Percentiles rank a stretch among this genome's conserved stretches.
Evolutionary conservation across 2,329 filamentous ascomycete genomes (phyloP).

Genomic region (Graphilbum sp.): DNA sequence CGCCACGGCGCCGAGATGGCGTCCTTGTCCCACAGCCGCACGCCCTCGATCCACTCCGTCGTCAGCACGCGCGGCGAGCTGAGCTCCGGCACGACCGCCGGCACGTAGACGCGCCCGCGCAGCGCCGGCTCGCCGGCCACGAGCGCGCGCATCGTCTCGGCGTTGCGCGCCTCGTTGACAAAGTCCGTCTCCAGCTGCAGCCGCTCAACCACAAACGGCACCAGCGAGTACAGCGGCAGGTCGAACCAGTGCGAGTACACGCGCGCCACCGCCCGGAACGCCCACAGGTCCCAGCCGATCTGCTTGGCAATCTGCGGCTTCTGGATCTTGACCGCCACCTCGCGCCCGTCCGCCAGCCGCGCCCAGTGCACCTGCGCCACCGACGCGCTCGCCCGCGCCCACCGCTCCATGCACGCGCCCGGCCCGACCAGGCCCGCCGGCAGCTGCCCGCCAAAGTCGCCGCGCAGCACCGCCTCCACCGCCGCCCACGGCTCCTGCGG

Average conservation of each 20-base stretch:
- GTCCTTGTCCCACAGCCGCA: slow-evolving; percentile 83
- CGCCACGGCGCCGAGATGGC: slow-evolving; percentile 62
- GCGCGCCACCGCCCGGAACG: slow-evolving; percentile 71
- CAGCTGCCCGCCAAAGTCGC: slow-evolving; percentile 73
- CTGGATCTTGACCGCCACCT: slow-evolving; percentile 93
- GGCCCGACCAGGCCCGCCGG: slow-evolving; percentile 88
- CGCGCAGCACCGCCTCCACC: slow-evolving; percentile 66
- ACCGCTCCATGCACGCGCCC: slow-evolving; percentile 47
- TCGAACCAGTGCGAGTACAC: slow-evolving; percentile 82
- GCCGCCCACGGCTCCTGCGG: slow-evolving; percentile 82
- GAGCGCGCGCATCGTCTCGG: slow-evolving; percentile 64
- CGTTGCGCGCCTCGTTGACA: slow-evolving; percentile 76
- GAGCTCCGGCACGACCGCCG: slow-evolving; percentile 66
- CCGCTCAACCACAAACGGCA: slow-evolving; percentile 88
- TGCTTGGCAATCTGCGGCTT: slow-evolving; percentile 87
- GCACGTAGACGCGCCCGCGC: slow-evolving; percentile 71
- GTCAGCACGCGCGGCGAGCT: slow-evolving; percentile 75
- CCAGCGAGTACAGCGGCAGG: slow-evolving; percentile 77
- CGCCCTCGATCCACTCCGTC: slow-evolving; percentile 94
- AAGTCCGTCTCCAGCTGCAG: slow-evolving; percentile 90
- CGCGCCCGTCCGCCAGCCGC: slow-evolving; percentile 63
- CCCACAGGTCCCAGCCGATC: slow-evolving; percentile 89
- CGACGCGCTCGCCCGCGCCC: slow-evolving; percentile 60
- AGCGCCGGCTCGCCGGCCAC: slow-evolving; percentile 62
- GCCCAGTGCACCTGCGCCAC: slow-evolving; percentile 98